Base-by-base conservation (phyloP, 148 eudicot species). In the Fagopyrum tataricum region DNA sequence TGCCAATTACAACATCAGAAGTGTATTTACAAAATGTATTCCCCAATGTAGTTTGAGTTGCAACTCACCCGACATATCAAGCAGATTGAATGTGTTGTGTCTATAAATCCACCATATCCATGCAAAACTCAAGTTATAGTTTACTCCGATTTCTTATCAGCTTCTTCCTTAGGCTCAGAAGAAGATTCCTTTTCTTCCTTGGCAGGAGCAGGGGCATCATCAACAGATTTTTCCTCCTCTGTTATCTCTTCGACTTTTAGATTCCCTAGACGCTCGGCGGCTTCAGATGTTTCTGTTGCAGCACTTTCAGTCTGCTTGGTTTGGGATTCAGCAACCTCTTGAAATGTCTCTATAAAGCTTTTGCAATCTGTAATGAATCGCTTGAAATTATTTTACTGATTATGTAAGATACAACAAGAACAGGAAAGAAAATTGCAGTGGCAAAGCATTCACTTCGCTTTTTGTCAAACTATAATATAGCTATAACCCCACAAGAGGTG, bases 301-400 rank as follows among this genome's bases (percentile, higher is more conserved):
- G 1, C 37, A 0, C 37, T 84, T 73, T 94, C 98, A 56, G 78
- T 90, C 73, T 72, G 82, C 72, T 79, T 77, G 68, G 67, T 72
- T 73, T 85, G 95, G 55, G 93, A 86, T 80, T 91, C 97, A 40
- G 93, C 92, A 69, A 89, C 79, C 82, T 91, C 93, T 84, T 83
- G 85, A 76, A 94, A 80, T 68, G 44, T 82, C 73, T 89, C 91
- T 84, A 85, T 94, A 84, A 94, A 94, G 44, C 72, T 67, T 78
- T 84, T 89, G 90, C 88, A 81, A 81, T 91, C 98, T 94, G 88
- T 43, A n/a, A 49, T 23, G 6, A 11, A 6, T 14, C 12, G 4
- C 9, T 15, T 37, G 40, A 64, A 14, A 20, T 64, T 64, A 64
- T 15, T 14, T 8, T 5, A 18, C 9, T 64, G 44, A 20, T 64